Evolutionary conservation across 805 yeast genomes (phyloP), one percentile per base, ranked within the genome.

Genomic region (Candida tammaniensis): DNA sequence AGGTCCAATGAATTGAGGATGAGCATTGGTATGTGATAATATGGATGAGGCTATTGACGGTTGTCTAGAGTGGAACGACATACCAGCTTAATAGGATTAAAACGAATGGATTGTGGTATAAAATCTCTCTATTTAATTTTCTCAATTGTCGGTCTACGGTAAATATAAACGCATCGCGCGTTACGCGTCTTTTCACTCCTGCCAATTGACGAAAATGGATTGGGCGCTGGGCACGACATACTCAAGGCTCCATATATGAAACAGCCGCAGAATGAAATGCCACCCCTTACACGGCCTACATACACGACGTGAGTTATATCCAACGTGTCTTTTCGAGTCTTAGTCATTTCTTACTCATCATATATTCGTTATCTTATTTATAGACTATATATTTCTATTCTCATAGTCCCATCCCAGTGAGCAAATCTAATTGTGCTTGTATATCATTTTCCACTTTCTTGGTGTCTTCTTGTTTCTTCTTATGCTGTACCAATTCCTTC

Each of bases 1-100:
- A 11, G 94, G 94, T 1, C 94, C 94, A 16, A 85, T 82, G 40
- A 54, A 66, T 44, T 68, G 67, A 7, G 61, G 80, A 59, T 53
- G 80, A 48, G 52, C 53, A 35, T 62, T 49, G 15, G 73, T 61
- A 13, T 67, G 53, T 11, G 77, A 68, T 40, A 72, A 61, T 47
- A 72, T 57, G 27, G 82, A 72, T 24, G 83, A 76, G 15, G 80
- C 73, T 42, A 76, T 67, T 13, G 83, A 77, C 16, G 74, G 74
- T 53, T 75, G 82, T 61, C 84, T 75, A 24, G 82, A 70, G 46
- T 71, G 76, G 34, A 54, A 54, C 24, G 68, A 48, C 59, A 51
- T 55, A 12, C 25, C 26, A 7, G 22, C n/a, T n/a, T n/a, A n/a
- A n/a, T n/a, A n/a, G n/a, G n/a, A n/a, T n/a, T n/a, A n/a, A 34